These are phyloP conservation scores for Microdochium trichocladiopsis DNA, from an alignment of 2,329 filamentous ascomycete genomes.

Conservation along the genomic window DNA sequence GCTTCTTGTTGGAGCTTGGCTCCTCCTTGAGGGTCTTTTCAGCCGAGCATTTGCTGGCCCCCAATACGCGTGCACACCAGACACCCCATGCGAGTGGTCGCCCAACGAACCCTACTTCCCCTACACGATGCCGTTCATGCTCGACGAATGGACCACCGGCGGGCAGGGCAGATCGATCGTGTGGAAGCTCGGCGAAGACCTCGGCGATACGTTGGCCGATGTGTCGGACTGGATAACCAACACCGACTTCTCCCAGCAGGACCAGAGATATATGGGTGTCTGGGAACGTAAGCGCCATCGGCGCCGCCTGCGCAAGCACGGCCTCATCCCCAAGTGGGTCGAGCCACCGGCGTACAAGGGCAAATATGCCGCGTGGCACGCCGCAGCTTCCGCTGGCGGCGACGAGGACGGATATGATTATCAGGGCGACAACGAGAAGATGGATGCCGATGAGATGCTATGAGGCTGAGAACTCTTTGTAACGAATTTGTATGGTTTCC, in stretches of 20 bases:
- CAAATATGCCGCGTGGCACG: conserved; percentile 37
- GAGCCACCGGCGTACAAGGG: conserved; percentile 31
- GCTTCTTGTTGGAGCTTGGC: conserved; percentile 43
- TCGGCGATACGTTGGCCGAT: conserved; percentile 40
- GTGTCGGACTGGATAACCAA: conserved; percentile 36
- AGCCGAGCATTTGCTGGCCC: conserved; percentile 49
- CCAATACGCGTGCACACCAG: conserved; percentile 33
- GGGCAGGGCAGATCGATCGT: conserved; percentile 36
- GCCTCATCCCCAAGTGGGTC: conserved; percentile 27
- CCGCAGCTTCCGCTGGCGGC: conserved; percentile 14
- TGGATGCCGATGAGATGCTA: conserved; percentile 20
- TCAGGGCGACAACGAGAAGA: conserved; percentile 24
- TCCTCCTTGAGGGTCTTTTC: conserved; percentile 42
- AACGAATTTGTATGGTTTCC: background rate
- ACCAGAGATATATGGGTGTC: conserved; percentile 35
- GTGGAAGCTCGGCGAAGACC: conserved; percentile 30
- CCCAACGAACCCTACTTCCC: conserved; percentile 53
- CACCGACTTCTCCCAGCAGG: conserved; percentile 34
- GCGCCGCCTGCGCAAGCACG: conserved; percentile 42
- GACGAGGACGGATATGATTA: conserved; percentile 30
- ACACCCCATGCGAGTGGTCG: conserved; percentile 44
- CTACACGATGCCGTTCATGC: conserved; percentile 51
- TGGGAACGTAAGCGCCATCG: conserved; percentile 40
- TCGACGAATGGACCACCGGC: conserved; percentile 53
- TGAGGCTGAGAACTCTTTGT: background rate